A percentile compares a stretch with the other conserved stretches of the same genome.
Conservation (phyloP, 2,329 filamentous ascomycete species). For the Harringtonia lauricola region DNA sequence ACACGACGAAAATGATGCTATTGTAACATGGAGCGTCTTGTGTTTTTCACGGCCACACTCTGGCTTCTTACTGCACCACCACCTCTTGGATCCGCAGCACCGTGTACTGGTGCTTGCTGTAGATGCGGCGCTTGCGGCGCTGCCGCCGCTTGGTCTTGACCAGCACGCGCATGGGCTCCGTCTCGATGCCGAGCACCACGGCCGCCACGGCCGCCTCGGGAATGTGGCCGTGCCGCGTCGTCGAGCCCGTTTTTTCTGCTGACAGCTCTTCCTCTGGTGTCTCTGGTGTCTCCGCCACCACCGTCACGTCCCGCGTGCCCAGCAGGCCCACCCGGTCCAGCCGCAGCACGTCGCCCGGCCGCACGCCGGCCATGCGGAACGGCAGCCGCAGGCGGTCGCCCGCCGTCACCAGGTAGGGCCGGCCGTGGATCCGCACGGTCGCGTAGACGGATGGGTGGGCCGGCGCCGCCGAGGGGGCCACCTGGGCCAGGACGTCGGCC, state of each 20-base stretch:
- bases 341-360: slow-evolving; percentile 74
- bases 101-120: slow-evolving; percentile 87
- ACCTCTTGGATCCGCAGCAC: slow-evolving; percentile 69
- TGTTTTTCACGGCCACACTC: too few relatives aligned
- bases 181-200: slow-evolving; percentile 73
- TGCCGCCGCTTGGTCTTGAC: slow-evolving; percentile 75
- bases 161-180: slow-evolving; percentile 65
- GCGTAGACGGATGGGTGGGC: slow-evolving; percentile 41
- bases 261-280: neutral
- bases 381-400: slow-evolving; percentile 69
- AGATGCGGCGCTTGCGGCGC: slow-evolving; percentile 61
- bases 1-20: neutral
- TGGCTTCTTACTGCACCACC: neutral
- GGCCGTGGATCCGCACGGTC: slow-evolving; percentile 67
- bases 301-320: slow-evolving; percentile 48
- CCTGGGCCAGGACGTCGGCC: neutral
- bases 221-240: slow-evolving; percentile 1
- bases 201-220: slow-evolving; percentile 28
- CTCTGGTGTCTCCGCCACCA: neutral
- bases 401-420: slow-evolving; percentile 66
- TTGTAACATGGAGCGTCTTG: too few relatives aligned
- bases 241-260: neutral
- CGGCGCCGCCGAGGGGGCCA: neutral
- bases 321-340: slow-evolving; percentile 76
- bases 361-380: slow-evolving; percentile 65